phyloP scores from a whole-genome alignment of 2,329 filamentous ascomycete genomes.

The Epicoccum nigrum region DNA sequence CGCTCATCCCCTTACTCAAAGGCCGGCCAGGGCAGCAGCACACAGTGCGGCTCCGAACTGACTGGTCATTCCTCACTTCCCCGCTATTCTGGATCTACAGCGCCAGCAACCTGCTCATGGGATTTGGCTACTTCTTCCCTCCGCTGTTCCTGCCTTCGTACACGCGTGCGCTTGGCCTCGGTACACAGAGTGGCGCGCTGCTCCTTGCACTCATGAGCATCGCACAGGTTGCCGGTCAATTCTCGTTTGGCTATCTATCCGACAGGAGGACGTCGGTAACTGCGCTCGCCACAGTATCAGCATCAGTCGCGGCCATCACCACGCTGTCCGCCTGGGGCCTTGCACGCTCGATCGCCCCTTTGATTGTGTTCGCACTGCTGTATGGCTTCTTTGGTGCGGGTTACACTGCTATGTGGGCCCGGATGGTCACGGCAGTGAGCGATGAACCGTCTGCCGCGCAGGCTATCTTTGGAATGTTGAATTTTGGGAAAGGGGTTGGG shows the following conservation, averaged over 20 bases:
- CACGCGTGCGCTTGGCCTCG: constrained; percentile 28
- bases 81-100: constrained; percentile 40
- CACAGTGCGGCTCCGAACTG: constrained; percentile 25
- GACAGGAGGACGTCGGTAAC: constrained; percentile 46
- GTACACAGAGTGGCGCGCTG: constrained; percentile 33
- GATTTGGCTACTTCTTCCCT: constrained; percentile 49
- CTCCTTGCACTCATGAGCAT: constrained; percentile 45
- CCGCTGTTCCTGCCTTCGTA: constrained; percentile 47
- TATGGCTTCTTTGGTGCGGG: constrained; percentile 49
- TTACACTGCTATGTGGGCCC: constrained; percentile 49
- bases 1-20: constrained; percentile 46
- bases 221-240: constrained; percentile 38
- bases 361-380: constrained; percentile 48
- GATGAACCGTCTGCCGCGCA: constrained; percentile 37
- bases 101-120: constrained; percentile 45
- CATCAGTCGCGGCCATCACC: constrained; percentile 33
- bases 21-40: constrained; percentile 44
- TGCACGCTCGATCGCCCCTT: constrained; percentile 42
- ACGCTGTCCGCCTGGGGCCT: constrained; percentile 52
- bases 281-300: constrained; percentile 38
- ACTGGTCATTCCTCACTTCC: constrained; percentile 43
- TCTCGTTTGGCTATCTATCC: constrained; percentile 44
- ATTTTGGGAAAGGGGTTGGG: constrained; percentile 55
- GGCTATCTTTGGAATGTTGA: constrained; percentile 54
- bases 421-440: constrained; percentile 49